phyloP scores from a whole-genome alignment of 768 basidiomycete species.

The Boletus tylopilopsis region DNA sequence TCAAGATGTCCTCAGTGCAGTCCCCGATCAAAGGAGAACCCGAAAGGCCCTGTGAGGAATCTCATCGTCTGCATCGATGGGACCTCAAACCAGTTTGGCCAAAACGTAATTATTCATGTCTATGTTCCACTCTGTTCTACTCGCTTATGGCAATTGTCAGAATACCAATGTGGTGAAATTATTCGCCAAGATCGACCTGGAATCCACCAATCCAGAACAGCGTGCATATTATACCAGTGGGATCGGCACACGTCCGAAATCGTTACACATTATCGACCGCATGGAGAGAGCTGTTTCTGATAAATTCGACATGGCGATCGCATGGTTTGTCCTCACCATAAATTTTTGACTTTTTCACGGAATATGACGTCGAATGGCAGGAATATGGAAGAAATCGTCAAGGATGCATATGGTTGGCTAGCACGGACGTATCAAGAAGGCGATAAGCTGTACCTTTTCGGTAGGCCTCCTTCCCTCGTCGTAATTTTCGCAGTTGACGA shows the following conservation, averaged over 20 bases:
- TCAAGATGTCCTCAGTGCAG: slow-evolving; percentile 15
- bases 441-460: slow-evolving; percentile 35
- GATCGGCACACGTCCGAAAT: slow-evolving; percentile 34
- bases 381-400: slow-evolving; percentile 34
- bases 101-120: slow-evolving; percentile 11
- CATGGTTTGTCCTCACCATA: slow-evolving; percentile 28
- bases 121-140: background rate
- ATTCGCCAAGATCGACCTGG: slow-evolving; percentile 25
- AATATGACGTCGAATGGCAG: slow-evolving; percentile 10
- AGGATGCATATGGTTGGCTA: slow-evolving; percentile 34
- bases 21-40: slow-evolving; percentile 1
- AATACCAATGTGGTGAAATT: slow-evolving; percentile 39
- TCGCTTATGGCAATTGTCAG: slow-evolving; percentile 20
- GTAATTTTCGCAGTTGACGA: background rate
- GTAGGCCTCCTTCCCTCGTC: slow-evolving; percentile 7
- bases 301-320: slow-evolving; percentile 36
- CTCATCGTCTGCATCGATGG: slow-evolving; percentile 25
- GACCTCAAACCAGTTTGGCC: slow-evolving; percentile 23
- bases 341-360: background rate
- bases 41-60: no score
- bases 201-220: slow-evolving; percentile 21
- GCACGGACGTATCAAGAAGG: slow-evolving; percentile 29
- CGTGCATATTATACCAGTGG: slow-evolving; percentile 37
- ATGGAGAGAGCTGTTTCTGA: slow-evolving; percentile 18
- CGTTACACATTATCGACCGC: slow-evolving; percentile 22